phyloP scores from a whole-genome alignment of 176 grass and related monocot genomes.

The Paspalum vaginatum region DNA sequence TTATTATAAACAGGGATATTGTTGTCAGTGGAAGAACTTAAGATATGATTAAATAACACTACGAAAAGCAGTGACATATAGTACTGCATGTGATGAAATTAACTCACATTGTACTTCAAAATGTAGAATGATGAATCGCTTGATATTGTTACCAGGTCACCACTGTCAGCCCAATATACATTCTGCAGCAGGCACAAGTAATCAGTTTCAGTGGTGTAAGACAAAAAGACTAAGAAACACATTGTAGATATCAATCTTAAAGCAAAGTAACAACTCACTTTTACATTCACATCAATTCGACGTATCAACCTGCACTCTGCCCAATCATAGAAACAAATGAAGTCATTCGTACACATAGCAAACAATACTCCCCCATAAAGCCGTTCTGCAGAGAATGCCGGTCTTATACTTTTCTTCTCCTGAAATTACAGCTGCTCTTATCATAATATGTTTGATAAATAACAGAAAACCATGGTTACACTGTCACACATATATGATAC shows the following conservation, averaged over 20 bases:
- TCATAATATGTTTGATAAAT: conserved; percentile 8
- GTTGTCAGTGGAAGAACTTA: neutral
- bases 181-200: conserved; percentile 57
- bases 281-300: conserved; percentile 84
- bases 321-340: conserved; percentile 97
- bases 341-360: conserved; percentile 93
- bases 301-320: conserved; percentile 80
- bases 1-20: conserved; percentile 1
- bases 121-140: conserved; percentile 86
- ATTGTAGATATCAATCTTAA: neutral
- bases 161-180: conserved; percentile 84
- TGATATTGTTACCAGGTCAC: conserved; percentile 83
- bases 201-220: neutral
- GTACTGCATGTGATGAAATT: conserved; percentile 18
- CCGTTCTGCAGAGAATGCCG: conserved; percentile 66
- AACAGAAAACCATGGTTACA: neutral
- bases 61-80: conserved; percentile 8
- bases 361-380: conserved; percentile 71
- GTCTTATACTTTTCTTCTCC: conserved; percentile 83
- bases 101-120: conserved; percentile 89
- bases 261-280: conserved; percentile 49
- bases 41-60: neutral
- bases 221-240: conserved; percentile 1
- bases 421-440: conserved; percentile 43
- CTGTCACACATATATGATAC: neutral